Evolutionary conservation across 768 basidiomycete genomes (phyloP).

Genomic region (Cyclocybe aegerita): DNA sequence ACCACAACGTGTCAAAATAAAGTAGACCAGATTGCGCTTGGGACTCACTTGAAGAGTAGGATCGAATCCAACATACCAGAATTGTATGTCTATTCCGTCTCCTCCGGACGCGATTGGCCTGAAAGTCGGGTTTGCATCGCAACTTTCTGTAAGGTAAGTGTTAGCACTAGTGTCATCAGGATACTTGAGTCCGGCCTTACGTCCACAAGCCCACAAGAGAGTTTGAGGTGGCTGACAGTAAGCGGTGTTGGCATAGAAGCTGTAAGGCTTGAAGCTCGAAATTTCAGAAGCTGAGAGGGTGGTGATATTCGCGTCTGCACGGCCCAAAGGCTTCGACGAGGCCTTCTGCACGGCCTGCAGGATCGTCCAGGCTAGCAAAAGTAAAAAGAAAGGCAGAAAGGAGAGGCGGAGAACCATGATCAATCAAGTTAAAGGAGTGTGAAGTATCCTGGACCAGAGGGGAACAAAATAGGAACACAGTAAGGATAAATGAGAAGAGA

Average conservation of each 20-base stretch:
- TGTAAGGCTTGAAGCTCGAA: constrained; percentile 43
- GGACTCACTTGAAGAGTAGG: constrained; percentile 27
- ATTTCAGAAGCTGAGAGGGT: constrained; percentile 41
- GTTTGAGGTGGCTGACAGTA: constrained; percentile 46
- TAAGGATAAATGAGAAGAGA: constrained; percentile 1
- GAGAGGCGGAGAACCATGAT: constrained; percentile 1
- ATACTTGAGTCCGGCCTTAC: constrained; percentile 8
- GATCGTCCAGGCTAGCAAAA: not conserved
- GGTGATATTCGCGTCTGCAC: constrained; percentile 25
- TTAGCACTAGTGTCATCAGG: not conserved
- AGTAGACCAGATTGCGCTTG: not conserved
- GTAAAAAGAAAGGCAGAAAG: not conserved
- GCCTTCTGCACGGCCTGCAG: not conserved
- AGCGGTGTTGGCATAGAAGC: constrained; percentile 48
- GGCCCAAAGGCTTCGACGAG: constrained; percentile 6
- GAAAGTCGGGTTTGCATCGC: constrained; percentile 46
- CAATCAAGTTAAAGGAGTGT: not conserved
- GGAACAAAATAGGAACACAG: not conserved
- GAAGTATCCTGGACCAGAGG: constrained; percentile 10
- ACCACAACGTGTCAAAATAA: not conserved
- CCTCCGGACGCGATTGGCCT: constrained; percentile 50
- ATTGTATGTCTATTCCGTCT: constrained; percentile 39
- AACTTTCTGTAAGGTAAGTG: constrained; percentile 32
- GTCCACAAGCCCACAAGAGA: constrained; percentile 54
- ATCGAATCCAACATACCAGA: constrained; percentile 47